phyloP scores from a whole-genome alignment of 176 grass and related monocot genomes.

The Oryza glumipatula region DNA sequence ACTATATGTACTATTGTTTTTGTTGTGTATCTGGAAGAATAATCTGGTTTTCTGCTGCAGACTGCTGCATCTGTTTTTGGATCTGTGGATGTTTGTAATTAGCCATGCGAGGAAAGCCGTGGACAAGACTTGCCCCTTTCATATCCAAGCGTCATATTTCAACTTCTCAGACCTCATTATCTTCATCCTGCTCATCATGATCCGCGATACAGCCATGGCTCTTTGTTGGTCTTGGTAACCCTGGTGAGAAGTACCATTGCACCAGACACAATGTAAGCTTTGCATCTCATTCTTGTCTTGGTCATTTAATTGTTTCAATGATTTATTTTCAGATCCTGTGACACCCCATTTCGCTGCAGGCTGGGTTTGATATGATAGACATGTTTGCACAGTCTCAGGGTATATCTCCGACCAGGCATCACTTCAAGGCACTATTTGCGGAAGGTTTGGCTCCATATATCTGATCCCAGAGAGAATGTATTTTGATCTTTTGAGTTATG shows the following conservation, averaged over 20 bases:
- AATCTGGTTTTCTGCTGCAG: background rate
- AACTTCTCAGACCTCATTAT: background rate
- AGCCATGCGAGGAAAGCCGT: constrained; percentile 3
- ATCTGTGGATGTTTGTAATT: background rate
- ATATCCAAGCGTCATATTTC: constrained; percentile 26
- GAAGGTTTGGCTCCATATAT: constrained; percentile 57
- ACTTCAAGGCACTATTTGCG: constrained; percentile 83
- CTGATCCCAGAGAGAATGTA: background rate
- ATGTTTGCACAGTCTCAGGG: constrained; percentile 66
- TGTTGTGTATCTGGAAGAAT: background rate
- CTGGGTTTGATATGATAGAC: constrained; percentile 96
- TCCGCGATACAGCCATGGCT: constrained; percentile 62
- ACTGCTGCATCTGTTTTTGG: background rate
- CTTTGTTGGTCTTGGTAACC: constrained; percentile 81
- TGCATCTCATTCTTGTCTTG: constrained; percentile 25
- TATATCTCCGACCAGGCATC: constrained; percentile 65
- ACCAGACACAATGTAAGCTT: constrained; percentile 69
- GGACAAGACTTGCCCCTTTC: background rate
- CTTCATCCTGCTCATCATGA: constrained; percentile 20
- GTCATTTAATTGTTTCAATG: background rate
- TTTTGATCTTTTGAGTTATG: constrained; percentile 6
- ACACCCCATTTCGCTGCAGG: constrained; percentile 38
- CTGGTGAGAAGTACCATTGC: constrained; percentile 74
- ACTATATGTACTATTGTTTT: background rate
- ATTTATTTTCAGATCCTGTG: background rate